These are phyloP conservation scores for Wickerhamiella kazuoi DNA, from an alignment of 805 yeast species.

Conservation along the genomic window DNA sequence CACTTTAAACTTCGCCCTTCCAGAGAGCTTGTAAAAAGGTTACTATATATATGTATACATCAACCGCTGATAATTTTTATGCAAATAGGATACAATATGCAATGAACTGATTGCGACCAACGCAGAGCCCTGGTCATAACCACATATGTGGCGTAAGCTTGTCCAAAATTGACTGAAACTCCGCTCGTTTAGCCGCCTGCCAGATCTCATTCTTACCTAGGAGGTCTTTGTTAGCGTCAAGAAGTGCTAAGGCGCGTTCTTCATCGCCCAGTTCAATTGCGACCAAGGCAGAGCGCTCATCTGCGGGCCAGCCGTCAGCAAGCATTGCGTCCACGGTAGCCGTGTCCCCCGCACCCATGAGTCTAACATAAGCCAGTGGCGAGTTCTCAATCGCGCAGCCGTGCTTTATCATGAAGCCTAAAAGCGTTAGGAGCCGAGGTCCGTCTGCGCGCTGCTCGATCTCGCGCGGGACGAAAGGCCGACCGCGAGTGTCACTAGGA, in stretches of 20 bases:
- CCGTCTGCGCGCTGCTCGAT: slow-evolving; percentile 29
- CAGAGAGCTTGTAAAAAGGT: background rate
- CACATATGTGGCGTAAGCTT: background rate
- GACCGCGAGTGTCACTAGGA: slow-evolving; percentile 22
- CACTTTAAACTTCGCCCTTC: background rate
- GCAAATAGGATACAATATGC: too few species aligned
- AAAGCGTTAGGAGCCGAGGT: slow-evolving; percentile 8
- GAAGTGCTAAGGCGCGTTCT: slow-evolving; percentile 6
- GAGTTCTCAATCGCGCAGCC: slow-evolving; percentile 11
- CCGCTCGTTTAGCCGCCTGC: background rate
- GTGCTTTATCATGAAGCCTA: slow-evolving; percentile 15
- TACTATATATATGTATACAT: background rate
- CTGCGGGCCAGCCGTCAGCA: slow-evolving; percentile 2
- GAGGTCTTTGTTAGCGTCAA: slow-evolving; percentile 6
- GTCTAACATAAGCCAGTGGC: slow-evolving; percentile 3
- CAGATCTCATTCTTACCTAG: background rate
- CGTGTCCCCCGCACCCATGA: slow-evolving; percentile 2
- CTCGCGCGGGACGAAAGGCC: slow-evolving; percentile 59
- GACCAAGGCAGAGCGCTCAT: slow-evolving; percentile 3
- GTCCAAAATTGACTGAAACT: background rate
- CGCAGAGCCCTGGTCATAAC: too few species aligned
- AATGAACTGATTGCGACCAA: too few species aligned
- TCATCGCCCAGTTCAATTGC: slow-evolving; percentile 4
- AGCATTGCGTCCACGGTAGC: slow-evolving; percentile 5
- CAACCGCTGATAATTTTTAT: too few species aligned